Percentiles rank a stretch among this genome's conserved stretches.
Evolutionary conservation across 805 yeast species (phyloP).

Genomic region (Hanseniaspora lindneri): DNA sequence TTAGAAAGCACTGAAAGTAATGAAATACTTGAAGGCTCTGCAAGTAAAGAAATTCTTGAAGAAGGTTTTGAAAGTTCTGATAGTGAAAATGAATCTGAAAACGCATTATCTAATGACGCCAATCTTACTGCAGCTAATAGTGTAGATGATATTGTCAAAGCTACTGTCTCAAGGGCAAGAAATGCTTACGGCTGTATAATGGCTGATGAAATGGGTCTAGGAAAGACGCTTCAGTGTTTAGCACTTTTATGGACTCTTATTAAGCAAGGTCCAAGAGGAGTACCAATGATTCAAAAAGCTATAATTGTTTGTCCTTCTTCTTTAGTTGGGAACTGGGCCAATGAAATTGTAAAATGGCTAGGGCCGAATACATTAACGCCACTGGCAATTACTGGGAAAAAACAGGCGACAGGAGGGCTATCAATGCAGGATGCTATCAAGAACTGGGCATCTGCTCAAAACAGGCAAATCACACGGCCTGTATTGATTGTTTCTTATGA

Average conservation of each 20-base stretch:
- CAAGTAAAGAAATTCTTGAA: too few relatives aligned
- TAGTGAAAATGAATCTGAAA: too few relatives aligned
- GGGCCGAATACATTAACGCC: slow-evolving; percentile 87
- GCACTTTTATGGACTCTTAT: slow-evolving; percentile 85
- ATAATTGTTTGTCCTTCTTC: slow-evolving; percentile 93
- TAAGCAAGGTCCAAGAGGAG: slow-evolving; percentile 74
- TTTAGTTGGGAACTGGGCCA: slow-evolving; percentile 92
- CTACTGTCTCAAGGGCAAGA: slow-evolving; percentile 8
- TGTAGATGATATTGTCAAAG: background rate
- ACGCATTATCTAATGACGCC: background rate
- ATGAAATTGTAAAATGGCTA: slow-evolving; percentile 87
- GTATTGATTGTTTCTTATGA: slow-evolving; percentile 90
- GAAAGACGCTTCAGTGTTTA: slow-evolving; percentile 81
- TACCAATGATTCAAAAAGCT: slow-evolving; percentile 72
- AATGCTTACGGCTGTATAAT: slow-evolving; percentile 85
- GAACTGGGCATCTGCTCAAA: slow-evolving; percentile 80
- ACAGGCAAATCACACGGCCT: slow-evolving; percentile 82
- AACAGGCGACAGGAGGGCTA: slow-evolving; percentile 45
- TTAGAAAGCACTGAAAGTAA: background rate
- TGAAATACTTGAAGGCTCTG: too few relatives aligned
- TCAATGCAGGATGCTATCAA: slow-evolving; percentile 58
- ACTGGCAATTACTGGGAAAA: slow-evolving; percentile 83
- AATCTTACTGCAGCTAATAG: background rate
- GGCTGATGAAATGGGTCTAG: slow-evolving; percentile 97
- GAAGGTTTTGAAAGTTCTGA: too few relatives aligned